Base-by-base conservation (phyloP, 169 alveolate genomes). In the Plasmodium vinckei region DNA sequence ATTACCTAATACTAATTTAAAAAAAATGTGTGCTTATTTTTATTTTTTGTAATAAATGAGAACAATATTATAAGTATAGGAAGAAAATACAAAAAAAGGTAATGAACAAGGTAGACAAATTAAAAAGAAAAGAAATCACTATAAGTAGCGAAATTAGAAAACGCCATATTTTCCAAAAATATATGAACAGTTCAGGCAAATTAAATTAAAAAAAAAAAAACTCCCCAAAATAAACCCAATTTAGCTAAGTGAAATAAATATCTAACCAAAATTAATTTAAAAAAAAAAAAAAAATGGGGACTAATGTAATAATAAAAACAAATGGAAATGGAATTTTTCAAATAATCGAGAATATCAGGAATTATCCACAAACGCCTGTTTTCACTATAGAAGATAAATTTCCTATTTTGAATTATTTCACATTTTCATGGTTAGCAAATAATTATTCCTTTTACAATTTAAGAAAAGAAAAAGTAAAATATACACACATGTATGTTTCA, bases 321-420 rank as follows among this genome's bases (percentile, higher is more conserved):
- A 91, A 86, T 47, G 73, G 72, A 39, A 42, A 51, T 7, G 86
- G 51, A 17, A 86, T 51, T 61, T 47, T 86, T 25, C 67, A 79
- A 39, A 70, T 87, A 46, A 46, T 87, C 25, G 56, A 87, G 54
- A 21, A 61, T 73, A 44, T 91, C 51, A 79, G 92, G 23, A 47
- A 53, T 49, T 64, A 91, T 77, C 56, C 72, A 69, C 53, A 68
- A 71, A 39, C 61, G 4, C 72, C 93, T 25, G 27, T 54, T 39
- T 65, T 77, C n/a, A 53, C 65, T 9, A 49, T 84, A 27, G 91
- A 91, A 59, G 92, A 91, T 65, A 44, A 86, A 6, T 57, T 15
- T 5, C 87, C 87, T 15, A 27, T 57, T 42, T 23, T 39, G 9
- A 42, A 65, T 33, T 65, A 65, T 42, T 9, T 65, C 53, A 21